phyloP scores from a whole-genome alignment of 441 rosid species.

The Adansonia rubrostipa region DNA sequence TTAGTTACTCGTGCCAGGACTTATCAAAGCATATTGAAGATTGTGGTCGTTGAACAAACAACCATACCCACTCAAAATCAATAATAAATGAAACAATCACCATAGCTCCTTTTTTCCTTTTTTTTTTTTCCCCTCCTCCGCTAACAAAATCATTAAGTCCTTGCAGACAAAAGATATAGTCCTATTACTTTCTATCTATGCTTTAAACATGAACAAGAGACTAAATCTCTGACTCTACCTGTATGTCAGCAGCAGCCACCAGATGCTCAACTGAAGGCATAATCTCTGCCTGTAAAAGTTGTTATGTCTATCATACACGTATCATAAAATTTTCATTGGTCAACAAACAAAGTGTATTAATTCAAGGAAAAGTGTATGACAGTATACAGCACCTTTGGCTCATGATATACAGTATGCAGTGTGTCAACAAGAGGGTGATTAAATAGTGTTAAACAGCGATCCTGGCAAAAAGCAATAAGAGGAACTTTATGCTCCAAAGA shows the following conservation, averaged over 20 bases:
- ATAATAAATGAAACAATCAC: conserved; percentile 11
- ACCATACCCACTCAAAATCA: background rate
- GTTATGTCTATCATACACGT: conserved; percentile 23
- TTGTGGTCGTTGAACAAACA: background rate
- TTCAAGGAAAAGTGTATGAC: conserved; percentile 19
- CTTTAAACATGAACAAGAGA: conserved; percentile 17
- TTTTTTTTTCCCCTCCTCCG: background rate
- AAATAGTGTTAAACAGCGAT: conserved; percentile 82
- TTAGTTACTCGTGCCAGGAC: background rate
- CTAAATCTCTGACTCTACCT: conserved; percentile 52
- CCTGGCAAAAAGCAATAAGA: conserved; percentile 78
- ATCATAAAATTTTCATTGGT: conserved; percentile 23
- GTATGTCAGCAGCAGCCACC: conserved; percentile 69
- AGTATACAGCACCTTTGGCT: conserved; percentile 67
- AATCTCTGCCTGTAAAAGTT: conserved; percentile 73
- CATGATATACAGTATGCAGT: conserved; percentile 70
- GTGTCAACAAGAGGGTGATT: conserved; percentile 80
- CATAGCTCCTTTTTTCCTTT: background rate
- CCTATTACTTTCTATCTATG: background rate
- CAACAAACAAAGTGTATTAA: conserved; percentile 16
- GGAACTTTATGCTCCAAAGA: conserved; percentile 84
- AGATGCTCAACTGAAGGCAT: conserved; percentile 78
- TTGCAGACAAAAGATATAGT: conserved; percentile 11
- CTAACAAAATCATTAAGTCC: background rate
- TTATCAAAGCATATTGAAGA: conserved; percentile 13